Percentiles rank a stretch among this genome's conserved stretches.
phyloP scores from a whole-genome alignment of 2,329 filamentous ascomycete genomes.

The Orbilia ellipsospora region DNA sequence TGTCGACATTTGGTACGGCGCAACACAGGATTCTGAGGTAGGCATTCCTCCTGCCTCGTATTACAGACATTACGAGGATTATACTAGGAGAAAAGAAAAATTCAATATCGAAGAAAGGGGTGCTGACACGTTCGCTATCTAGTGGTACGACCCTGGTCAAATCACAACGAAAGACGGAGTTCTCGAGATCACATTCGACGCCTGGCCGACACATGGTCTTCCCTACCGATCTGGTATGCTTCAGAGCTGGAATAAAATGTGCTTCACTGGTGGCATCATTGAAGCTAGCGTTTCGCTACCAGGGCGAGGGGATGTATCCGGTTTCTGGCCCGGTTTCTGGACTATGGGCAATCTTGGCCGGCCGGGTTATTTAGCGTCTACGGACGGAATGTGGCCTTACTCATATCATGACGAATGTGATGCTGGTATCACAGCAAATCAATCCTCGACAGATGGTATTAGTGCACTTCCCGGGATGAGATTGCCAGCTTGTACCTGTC shows the following conservation, averaged over 20 bases:
- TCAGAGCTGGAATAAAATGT: conserved; percentile 78
- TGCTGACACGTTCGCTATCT: background rate
- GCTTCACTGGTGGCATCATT: conserved; percentile 76
- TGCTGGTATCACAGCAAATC: conserved; percentile 77
- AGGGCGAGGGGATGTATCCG: conserved; percentile 73
- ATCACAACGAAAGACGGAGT: conserved; percentile 72
- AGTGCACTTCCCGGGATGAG: conserved; percentile 76
- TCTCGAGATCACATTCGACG: conserved; percentile 73
- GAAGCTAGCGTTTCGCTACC: conserved; percentile 78
- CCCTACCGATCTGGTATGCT: conserved; percentile 79
- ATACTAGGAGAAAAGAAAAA: background rate
- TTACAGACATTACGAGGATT: background rate
- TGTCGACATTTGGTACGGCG: conserved; percentile 59
- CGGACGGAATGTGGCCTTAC: conserved; percentile 79
- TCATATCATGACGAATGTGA: conserved; percentile 77
- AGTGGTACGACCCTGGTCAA: conserved; percentile 77
- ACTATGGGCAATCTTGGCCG: conserved; percentile 78
- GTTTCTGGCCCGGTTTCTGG: conserved; percentile 82
- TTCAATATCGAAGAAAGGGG: background rate
- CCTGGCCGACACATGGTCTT: conserved; percentile 73
- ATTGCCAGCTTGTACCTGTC: conserved; percentile 75
- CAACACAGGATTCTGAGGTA: conserved; percentile 64
- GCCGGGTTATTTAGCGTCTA: conserved; percentile 75
- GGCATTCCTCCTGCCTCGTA: conserved; percentile 3
- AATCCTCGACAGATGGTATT: conserved; percentile 74